Percentiles rank a stretch among this genome's conserved stretches.
Evolutionary conservation across 1,284 basidiomycete species (phyloP).

Genomic region (Ustilago trichophora): DNA sequence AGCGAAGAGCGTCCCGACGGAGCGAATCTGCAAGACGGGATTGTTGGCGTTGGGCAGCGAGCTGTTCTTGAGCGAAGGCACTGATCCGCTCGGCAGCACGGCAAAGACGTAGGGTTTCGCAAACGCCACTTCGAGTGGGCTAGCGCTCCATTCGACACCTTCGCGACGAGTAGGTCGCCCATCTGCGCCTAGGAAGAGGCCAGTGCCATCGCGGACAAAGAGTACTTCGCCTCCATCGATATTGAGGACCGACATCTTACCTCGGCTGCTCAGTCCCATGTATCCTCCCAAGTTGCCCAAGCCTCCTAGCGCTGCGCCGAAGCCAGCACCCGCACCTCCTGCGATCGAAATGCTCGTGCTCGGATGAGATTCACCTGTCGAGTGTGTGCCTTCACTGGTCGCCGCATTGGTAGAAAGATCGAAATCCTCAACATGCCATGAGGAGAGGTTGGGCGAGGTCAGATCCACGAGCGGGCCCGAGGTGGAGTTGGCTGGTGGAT

Average conservation of each 20-base stretch:
- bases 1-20: slow-evolving; percentile 46
- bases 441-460: slow-evolving; percentile 24
- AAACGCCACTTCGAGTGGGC: slow-evolving; percentile 84
- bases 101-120: slow-evolving; percentile 84
- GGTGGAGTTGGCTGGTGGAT: slow-evolving; percentile 38
- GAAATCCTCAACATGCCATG: slow-evolving; percentile 47
- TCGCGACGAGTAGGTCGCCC: slow-evolving; percentile 74
- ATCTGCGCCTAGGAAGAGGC: slow-evolving; percentile 77
- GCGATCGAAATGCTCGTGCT: slow-evolving; percentile 27
- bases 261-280: slow-evolving; percentile 80
- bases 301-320: slow-evolving; percentile 38
- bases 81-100: slow-evolving; percentile 47
- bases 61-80: slow-evolving; percentile 38
- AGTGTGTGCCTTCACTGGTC: slow-evolving; percentile 2
- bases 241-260: slow-evolving; percentile 74
- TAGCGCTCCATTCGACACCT: slow-evolving; percentile 79
- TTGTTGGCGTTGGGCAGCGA: slow-evolving; percentile 32
- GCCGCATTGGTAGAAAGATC: slow-evolving; percentile 28
- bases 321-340: slow-evolving; percentile 17
- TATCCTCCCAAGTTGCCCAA: slow-evolving; percentile 84
- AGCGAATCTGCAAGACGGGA: slow-evolving; percentile 52
- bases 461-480: slow-evolving; percentile 44
- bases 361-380: slow-evolving; percentile 10
- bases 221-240: slow-evolving; percentile 70
- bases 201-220: slow-evolving; percentile 35